phyloP scores from a whole-genome alignment of 1,139 yeast genomes.

The Sugiyamaella castrensis region DNA sequence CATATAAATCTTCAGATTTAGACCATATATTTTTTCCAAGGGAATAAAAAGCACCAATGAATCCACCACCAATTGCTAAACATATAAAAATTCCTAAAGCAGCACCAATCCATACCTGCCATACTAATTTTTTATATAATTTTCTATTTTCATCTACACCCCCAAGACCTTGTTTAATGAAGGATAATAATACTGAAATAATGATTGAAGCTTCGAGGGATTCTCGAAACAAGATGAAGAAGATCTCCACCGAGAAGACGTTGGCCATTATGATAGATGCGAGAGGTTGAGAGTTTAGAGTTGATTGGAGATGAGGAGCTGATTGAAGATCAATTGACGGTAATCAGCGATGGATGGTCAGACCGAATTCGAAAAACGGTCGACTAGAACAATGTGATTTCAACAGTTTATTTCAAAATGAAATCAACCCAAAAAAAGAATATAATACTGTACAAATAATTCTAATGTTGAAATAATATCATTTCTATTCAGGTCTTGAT shows the following conservation, averaged over 20 bases:
- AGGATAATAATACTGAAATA: constrained; percentile 84
- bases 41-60: constrained; percentile 79
- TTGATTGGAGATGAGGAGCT: no score
- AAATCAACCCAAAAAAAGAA: no score
- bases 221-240: constrained; percentile 88
- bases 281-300: no score
- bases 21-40: constrained; percentile 84
- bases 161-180: constrained; percentile 81
- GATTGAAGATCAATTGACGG: no score
- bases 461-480: no score
- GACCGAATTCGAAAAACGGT: no score
- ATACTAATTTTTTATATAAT: constrained; percentile 57
- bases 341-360: no score
- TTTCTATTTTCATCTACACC: constrained; percentile 46
- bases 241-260: constrained; percentile 47
- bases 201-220: constrained; percentile 86
- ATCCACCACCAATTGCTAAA: constrained; percentile 74
- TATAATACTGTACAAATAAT: no score
- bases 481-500: no score
- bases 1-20: constrained; percentile 86
- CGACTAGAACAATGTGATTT: neutral
- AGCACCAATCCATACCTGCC: constrained; percentile 83
- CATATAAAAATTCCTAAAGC: constrained; percentile 68
- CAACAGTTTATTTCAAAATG: no score
- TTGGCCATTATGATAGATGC: constrained; percentile 35